Evolutionary conservation across 1,284 basidiomycete genomes (phyloP).

Genomic region (Jaminaea rosea): DNA sequence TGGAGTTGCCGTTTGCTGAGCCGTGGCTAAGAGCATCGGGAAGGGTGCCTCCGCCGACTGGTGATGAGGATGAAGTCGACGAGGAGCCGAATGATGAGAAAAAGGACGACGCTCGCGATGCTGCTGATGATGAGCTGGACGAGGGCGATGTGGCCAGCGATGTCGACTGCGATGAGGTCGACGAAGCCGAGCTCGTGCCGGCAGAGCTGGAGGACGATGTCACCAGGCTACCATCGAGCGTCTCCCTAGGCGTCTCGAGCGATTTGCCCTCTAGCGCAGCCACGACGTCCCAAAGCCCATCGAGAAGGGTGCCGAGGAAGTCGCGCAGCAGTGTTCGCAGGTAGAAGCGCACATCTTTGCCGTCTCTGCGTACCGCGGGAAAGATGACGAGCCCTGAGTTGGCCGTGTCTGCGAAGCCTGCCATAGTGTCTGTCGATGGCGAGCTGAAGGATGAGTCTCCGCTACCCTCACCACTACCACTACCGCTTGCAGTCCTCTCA

Average conservation of each 20-base stretch:
- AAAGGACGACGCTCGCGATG: conserved; percentile 21
- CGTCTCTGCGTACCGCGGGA: conserved; percentile 38
- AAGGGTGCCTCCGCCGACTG: conserved; percentile 21
- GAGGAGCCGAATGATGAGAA: conserved; percentile 18
- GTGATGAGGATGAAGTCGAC: conserved; percentile 7
- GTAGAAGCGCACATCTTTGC: conserved; percentile 43
- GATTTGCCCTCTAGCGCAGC: conserved; percentile 30
- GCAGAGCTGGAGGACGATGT: background rate
- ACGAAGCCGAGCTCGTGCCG: no score
- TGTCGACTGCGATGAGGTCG: no score
- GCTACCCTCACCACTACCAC: background rate
- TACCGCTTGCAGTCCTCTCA: background rate
- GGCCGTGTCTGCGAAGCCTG: conserved; percentile 28
- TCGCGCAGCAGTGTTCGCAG: conserved; percentile 38
- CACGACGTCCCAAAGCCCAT: conserved; percentile 31
- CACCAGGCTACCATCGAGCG: conserved; percentile 22
- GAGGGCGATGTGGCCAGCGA: background rate
- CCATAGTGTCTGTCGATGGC: background rate
- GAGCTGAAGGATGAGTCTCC: background rate
- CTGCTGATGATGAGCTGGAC: conserved; percentile 7
- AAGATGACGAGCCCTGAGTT: conserved; percentile 38
- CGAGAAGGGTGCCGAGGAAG: conserved; percentile 30
- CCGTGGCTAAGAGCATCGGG: conserved; percentile 7
- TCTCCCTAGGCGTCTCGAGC: conserved; percentile 44
- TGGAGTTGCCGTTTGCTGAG: conserved; percentile 18